A percentile compares a stretch with the other conserved stretches of the same genome.
phyloP scores from a whole-genome alignment of 2,329 filamentous ascomycete species.

The Cryoendolithus antarcticus region DNA sequence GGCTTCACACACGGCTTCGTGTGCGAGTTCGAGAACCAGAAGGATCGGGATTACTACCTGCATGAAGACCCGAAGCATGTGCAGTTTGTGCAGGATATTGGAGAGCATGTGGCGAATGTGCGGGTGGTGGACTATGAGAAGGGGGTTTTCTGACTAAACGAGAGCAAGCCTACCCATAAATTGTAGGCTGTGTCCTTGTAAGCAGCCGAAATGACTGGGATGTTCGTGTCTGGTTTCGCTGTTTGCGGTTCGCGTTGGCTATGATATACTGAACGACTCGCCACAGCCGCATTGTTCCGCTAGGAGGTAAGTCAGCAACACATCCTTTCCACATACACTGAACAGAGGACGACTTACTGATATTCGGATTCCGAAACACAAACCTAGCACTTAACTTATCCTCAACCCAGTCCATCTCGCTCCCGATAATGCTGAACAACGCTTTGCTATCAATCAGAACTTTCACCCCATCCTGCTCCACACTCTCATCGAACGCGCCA shows the following conservation, averaged over 20 bases:
- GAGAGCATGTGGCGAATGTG: slow-evolving; percentile 38
- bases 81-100: slow-evolving; percentile 43
- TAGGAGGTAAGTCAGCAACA: slow-evolving; percentile 29
- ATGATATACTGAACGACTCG: slow-evolving; percentile 67
- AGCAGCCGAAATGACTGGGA: too few relatives aligned
- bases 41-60: slow-evolving; percentile 59
- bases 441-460: slow-evolving; percentile 96
- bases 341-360: slow-evolving; percentile 55
- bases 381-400: slow-evolving; percentile 89
- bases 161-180: slow-evolving; percentile 5
- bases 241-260: too few relatives aligned
- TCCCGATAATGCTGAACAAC: slow-evolving; percentile 93
- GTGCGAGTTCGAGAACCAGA: slow-evolving; percentile 49
- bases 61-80: slow-evolving; percentile 51
- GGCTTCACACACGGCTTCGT: slow-evolving; percentile 60
- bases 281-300: slow-evolving; percentile 94
- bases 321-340: not conserved
- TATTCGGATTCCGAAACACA: slow-evolving; percentile 93
- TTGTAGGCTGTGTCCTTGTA: too few relatives aligned
- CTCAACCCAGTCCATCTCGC: slow-evolving; percentile 98
- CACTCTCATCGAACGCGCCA: slow-evolving; percentile 74
- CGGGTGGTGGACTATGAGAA: slow-evolving; percentile 48
- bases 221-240: too few relatives aligned
- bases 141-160: slow-evolving; percentile 19
- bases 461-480: slow-evolving; percentile 92